Base-by-base conservation (phyloP, 305 asterid species). In the Fraxinus dipetala region DNA sequence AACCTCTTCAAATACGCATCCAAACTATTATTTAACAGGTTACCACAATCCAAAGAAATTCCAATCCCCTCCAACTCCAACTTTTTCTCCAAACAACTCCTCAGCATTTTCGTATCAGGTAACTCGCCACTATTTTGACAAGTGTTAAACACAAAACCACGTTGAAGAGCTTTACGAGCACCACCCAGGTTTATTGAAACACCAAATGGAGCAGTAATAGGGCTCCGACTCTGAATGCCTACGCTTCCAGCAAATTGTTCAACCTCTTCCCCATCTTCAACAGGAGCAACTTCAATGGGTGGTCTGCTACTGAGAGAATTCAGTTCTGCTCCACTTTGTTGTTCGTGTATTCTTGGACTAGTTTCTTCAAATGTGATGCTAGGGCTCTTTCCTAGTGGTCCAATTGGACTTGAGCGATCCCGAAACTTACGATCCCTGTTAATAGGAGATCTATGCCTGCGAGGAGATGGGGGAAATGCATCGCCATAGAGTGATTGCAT, bases 261-360 rank as follows among this genome's bases (percentile, higher is more conserved):
- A 26, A 92, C 97, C 85, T 95, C 98, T 77, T 95, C 99, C 38
- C 99, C 99, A 9, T 93, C 98, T 86, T 95, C 98, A 7, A 87
- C 92, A 1, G 90, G 89, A 6, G 72, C 84, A 69, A 83, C 87
- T 80, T 78, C 91, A 77, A 89, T 65, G 1, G 92, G 93, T 51
- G 98, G 98, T 84, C 91, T 87, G 85, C 98, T 94, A 83, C 92
- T 89, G 30, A 91, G 89, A 8, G 97, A 94, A 76, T 85, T 89
- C 87, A 93, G 76, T 80, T 94, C 98, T 0, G 93, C 89, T 30
- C 91, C 91, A 84, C 95, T 92, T 75, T 87, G 94, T 78, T 93
- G 95, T 78, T 91, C 97, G 69, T 88, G 94, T 28, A 85, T 85
- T 80, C 90, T 88, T 8, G 87, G 83, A 9, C 84, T 82, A 0